Evolutionary conservation across 2,329 filamentous ascomycete genomes (phyloP).

Genomic region (Periconia sp.): DNA sequence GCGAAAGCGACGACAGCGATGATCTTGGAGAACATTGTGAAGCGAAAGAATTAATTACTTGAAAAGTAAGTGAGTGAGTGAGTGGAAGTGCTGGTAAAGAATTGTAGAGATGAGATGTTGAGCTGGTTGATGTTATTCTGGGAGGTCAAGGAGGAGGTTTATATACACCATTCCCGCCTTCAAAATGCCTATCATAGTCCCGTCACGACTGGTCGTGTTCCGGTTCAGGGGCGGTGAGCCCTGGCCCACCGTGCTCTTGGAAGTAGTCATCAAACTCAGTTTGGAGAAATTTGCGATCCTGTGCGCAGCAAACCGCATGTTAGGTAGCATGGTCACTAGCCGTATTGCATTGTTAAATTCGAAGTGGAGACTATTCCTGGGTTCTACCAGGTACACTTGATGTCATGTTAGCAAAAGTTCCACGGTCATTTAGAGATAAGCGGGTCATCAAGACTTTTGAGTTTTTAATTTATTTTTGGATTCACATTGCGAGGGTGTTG

Average conservation of each 20-base stretch:
- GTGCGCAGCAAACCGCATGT: neutral
- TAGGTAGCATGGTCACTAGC: neutral
- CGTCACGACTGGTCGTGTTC: neutral
- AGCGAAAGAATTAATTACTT: neutral
- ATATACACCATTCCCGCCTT: neutral
- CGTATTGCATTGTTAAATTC: neutral
- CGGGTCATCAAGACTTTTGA: too few relatives aligned
- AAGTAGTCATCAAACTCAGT: neutral
- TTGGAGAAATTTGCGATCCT: neutral
- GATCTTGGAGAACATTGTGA: neutral
- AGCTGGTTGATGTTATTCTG: neutral
- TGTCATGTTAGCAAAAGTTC: neutral
- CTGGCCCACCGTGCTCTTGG: neutral
- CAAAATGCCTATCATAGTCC: neutral
- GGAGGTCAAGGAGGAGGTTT: neutral
- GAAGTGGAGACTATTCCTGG: too few relatives aligned
- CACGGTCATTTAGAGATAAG: too few relatives aligned
- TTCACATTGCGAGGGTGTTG: too few relatives aligned
- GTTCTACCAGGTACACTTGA: neutral
- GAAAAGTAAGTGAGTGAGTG: neutral
- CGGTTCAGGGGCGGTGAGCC: neutral
- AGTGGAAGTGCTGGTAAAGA: neutral
- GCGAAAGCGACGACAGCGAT: neutral
- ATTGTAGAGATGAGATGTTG: neutral
- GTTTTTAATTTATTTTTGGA: too few relatives aligned